These are phyloP conservation scores for Heliocybe sulcata DNA, from an alignment of 1,284 basidiomycete species.

Conservation along the genomic window DNA sequence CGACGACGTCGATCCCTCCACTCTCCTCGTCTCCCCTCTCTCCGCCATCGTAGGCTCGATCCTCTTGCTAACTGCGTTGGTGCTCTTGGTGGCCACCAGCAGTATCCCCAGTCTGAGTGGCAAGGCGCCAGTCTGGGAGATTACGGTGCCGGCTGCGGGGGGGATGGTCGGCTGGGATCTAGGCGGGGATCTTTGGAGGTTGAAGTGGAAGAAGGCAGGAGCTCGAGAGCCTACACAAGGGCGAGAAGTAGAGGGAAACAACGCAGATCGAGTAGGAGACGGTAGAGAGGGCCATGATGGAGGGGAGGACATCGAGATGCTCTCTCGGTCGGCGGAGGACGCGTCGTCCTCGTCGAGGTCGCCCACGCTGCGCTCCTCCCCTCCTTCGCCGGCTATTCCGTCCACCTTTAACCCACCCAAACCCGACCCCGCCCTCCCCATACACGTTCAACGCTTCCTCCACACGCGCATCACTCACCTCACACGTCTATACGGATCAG, in stretches of 20 bases:
- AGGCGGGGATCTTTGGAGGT: slow-evolving; percentile 21
- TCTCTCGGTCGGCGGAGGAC: not conserved
- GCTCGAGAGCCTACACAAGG: too few relatives aligned
- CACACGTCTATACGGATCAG: too few relatives aligned
- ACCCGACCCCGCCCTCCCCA: too few relatives aligned
- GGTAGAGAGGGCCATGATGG: not conserved
- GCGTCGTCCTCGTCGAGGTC: not conserved
- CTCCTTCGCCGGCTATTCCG: too few relatives aligned
- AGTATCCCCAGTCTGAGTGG: slow-evolving; percentile 21
- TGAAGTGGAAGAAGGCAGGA: not conserved
- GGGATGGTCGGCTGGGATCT: slow-evolving; percentile 26
- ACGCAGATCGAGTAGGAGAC: not conserved
- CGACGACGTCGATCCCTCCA: slow-evolving; percentile 31
- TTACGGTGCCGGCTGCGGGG: slow-evolving; percentile 83
- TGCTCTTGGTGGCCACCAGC: slow-evolving; percentile 49
- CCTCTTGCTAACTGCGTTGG: slow-evolving; percentile 43
- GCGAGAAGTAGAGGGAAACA: not conserved
- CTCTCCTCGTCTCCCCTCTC: slow-evolving; percentile 26
- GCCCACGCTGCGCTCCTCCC: too few relatives aligned
- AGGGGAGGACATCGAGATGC: not conserved
- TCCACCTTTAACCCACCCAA: too few relatives aligned
- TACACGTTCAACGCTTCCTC: too few relatives aligned
- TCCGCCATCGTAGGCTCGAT: slow-evolving; percentile 29
- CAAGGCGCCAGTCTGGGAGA: slow-evolving; percentile 57
- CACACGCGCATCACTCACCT: too few relatives aligned